Evolutionary conservation across 139 green algal genomes (phyloP).

Genomic region (Chlorella ohadii): DNA sequence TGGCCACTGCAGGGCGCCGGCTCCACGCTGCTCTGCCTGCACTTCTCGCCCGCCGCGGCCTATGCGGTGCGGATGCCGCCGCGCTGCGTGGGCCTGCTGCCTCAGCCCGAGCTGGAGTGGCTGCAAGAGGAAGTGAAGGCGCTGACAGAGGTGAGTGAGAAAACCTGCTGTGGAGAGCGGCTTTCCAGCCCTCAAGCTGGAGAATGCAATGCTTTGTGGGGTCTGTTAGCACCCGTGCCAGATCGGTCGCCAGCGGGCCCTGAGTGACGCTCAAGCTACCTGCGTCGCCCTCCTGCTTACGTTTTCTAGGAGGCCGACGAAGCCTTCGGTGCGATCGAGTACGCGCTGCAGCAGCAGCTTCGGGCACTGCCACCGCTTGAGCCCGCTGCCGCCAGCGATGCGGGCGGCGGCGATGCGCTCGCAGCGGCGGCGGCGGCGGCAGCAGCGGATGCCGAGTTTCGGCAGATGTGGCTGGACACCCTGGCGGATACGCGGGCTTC

Average conservation of each 20-base stretch:
- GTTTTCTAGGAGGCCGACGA: slow-evolving; percentile 65
- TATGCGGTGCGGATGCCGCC: slow-evolving; percentile 64
- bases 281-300: too few species aligned
- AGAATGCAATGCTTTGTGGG: too few species aligned
- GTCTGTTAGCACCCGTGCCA: background rate
- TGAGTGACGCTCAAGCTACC: background rate
- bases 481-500: slow-evolving; percentile 1
- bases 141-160: slow-evolving; percentile 50
- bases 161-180: too few species aligned
- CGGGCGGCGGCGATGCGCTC: background rate
- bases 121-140: slow-evolving; percentile 59
- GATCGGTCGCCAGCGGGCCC: too few species aligned
- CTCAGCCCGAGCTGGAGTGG: slow-evolving; percentile 68
- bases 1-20: slow-evolving; percentile 66
- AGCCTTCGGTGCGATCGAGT: slow-evolving; percentile 67
- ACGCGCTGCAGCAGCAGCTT: slow-evolving; percentile 60
- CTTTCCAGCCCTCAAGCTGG: too few species aligned
- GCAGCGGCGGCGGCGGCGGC: background rate
- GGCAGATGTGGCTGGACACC: slow-evolving; percentile 14
- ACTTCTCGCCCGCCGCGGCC: slow-evolving; percentile 64
- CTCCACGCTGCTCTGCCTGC: slow-evolving; percentile 77
- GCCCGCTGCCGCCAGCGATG: background rate
- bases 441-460: background rate
- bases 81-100: slow-evolving; percentile 46
- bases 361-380: background rate